Conservation (phyloP, 2,329 filamentous ascomycete species). For the Phialophora macrospora region DNA sequence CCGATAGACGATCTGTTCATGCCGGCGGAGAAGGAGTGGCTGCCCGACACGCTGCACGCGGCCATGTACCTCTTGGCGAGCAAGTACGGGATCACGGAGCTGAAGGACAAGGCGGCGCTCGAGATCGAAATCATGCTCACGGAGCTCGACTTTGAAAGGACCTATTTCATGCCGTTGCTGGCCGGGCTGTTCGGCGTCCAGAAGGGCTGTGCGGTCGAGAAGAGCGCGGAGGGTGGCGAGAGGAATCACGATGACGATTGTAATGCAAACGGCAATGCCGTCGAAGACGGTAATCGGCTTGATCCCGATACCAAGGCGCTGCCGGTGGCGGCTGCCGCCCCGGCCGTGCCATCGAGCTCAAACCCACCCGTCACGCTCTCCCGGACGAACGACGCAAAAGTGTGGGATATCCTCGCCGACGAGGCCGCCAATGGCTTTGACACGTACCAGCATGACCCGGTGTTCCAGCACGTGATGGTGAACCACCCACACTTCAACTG, state of each 20-base stretch:
- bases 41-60: constrained; percentile 22
- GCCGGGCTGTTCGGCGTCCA: neutral
- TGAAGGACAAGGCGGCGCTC: constrained; percentile 1
- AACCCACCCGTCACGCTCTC: neutral
- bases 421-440: constrained; percentile 9
- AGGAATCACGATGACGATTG: neutral
- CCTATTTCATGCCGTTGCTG: constrained; percentile 15
- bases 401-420: constrained; percentile 22
- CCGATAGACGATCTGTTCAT: constrained; percentile 1
- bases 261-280: neutral
- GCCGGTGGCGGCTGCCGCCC: neutral
- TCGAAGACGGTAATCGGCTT: neutral
- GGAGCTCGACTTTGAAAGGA: constrained; percentile 12
- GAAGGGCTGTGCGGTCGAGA: neutral
- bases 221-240: neutral
- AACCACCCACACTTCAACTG: constrained; percentile 21
- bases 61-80: constrained; percentile 32
- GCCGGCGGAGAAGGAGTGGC: constrained; percentile 2
- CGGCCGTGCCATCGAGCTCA: neutral
- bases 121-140: constrained; percentile 17
- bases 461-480: constrained; percentile 13
- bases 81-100: constrained; percentile 26
- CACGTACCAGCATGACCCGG: constrained; percentile 1
- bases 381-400: neutral
- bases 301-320: neutral